Conservation (phyloP, 805 yeast species). For the Kodamaea hsintzibuensis region DNA sequence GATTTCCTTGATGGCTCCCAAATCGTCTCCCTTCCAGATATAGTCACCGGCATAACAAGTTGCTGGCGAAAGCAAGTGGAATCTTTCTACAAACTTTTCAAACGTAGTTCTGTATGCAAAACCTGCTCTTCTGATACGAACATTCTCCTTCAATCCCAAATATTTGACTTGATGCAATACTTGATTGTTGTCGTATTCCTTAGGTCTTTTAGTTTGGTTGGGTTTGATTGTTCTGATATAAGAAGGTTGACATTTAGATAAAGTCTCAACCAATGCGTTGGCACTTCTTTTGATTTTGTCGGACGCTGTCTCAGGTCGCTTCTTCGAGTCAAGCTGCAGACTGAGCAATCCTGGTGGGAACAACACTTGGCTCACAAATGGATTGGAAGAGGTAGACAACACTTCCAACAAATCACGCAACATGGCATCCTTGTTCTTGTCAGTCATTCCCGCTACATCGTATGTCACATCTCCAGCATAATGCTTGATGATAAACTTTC, state of each 20-base stretch:
- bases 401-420: constrained; percentile 84
- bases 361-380: constrained; percentile 59
- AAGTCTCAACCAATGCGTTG: constrained; percentile 81
- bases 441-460: constrained; percentile 87
- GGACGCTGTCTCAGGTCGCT: constrained; percentile 92
- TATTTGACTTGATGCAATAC: constrained; percentile 96
- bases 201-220: constrained; percentile 86
- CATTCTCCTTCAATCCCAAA: constrained; percentile 94
- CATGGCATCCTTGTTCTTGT: constrained; percentile 93
- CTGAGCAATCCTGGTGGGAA: constrained; percentile 42
- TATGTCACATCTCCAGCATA: constrained; percentile 99
- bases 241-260: constrained; percentile 90
- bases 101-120: constrained; percentile 97
- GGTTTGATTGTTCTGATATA: constrained; percentile 98
- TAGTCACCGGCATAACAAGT: constrained; percentile 90
- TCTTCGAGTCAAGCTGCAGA: constrained; percentile 54
- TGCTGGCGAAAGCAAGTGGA: constrained; percentile 79
- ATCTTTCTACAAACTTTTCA: constrained; percentile 93
- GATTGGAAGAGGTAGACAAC: constrained; percentile 67
- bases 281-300: constrained; percentile 94
- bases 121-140: constrained; percentile 96
- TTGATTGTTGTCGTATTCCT: constrained; percentile 83
- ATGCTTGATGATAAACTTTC: constrained; percentile 88
- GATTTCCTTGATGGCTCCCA: constrained; percentile 52
- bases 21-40: constrained; percentile 57